Evolutionary conservation across 2,329 filamentous ascomycete species (phyloP), one percentile per base, ranked within the genome.

Genomic region (Penicillium occitanis): DNA sequence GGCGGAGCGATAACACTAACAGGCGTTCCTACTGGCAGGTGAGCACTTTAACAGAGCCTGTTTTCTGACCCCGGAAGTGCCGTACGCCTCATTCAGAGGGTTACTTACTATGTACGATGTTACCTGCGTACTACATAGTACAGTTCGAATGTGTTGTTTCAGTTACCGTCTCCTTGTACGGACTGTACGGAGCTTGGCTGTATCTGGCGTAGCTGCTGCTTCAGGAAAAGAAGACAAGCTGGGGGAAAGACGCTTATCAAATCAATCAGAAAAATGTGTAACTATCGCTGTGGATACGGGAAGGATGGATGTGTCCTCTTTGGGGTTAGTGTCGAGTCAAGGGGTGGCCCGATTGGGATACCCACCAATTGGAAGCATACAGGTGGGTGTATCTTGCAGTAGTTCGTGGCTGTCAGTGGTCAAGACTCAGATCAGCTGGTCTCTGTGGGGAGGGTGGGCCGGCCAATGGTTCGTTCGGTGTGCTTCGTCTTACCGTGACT

Each of bases 401-500:
- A 58, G 19, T 17, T 13, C 4, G 28, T 19, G 37, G 14, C n/a
- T 50, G 4, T 46, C 6, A 64, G 19, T 64, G 62, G 62, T 8
- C 40, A 64, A 58, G 62, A 64, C 28, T 64, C 62, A 64, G 51
- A 64, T 64, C 62, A 57, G 62, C 62, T 58, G 62, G 50, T 33
- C 4, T 60, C 17, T 11, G n/a, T 60, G 57, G 28, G 48, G 22
- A 7, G 6, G n/a, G 28, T 30, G 35, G 60, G 30, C 30, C 61
- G 25, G 25, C 61, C 61, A 63, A 63, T 63, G 33, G 48, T 57
- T 37, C n/a, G 11, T 22, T 3, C 6, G n/a, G 30, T 22, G 30
- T 2, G 17, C 11, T 35, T 37, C 33, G 14, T 14, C 53, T 25
- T 22, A 22, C 53, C 10, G 51, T 55, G 48, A 51, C 28, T 6